These are phyloP conservation scores for Hevea brasiliensis DNA, from an alignment of 345 rosid species.

Conservation along the genomic window DNA sequence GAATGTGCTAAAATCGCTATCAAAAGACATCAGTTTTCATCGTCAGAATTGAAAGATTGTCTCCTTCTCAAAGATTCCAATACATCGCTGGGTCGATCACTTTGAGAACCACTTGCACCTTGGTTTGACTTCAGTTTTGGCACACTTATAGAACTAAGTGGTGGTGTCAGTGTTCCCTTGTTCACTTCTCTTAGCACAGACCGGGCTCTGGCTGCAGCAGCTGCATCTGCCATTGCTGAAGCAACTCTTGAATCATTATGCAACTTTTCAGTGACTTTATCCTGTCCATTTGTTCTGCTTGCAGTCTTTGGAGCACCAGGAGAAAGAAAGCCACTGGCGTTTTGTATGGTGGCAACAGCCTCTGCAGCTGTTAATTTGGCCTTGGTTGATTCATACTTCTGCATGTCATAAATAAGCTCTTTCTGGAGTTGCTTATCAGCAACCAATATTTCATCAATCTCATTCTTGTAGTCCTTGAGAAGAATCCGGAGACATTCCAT, in stretches of 20 bases:
- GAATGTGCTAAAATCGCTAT: not conserved
- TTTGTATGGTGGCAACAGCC: slow-evolving; percentile 43
- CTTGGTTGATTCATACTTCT: slow-evolving; percentile 73
- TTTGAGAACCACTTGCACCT: slow-evolving; percentile 33
- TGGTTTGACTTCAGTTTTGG: slow-evolving; percentile 63
- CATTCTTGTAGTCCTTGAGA: slow-evolving; percentile 90
- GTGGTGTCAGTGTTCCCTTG: slow-evolving; percentile 57
- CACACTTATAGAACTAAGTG: slow-evolving; percentile 63
- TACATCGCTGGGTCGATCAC: slow-evolving; percentile 53
- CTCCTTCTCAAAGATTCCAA: slow-evolving; percentile 79
- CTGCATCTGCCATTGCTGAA: slow-evolving; percentile 66
- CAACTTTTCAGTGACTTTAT: slow-evolving; percentile 24
- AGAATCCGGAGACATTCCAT: slow-evolving; percentile 88
- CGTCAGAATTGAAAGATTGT: slow-evolving; percentile 64
- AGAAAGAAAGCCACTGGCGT: slow-evolving; percentile 30
- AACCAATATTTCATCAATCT: slow-evolving; percentile 87
- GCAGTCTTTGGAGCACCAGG: slow-evolving; percentile 18
- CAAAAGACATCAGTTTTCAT: slow-evolving; percentile 37
- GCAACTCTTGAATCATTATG: slow-evolving; percentile 41
- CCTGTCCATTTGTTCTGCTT: slow-evolving; percentile 12
- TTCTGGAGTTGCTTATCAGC: slow-evolving; percentile 93
- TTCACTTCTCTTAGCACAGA: slow-evolving; percentile 77
- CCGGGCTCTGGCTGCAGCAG: slow-evolving; percentile 59
- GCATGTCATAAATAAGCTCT: slow-evolving; percentile 93
- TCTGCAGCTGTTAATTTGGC: slow-evolving; percentile 56